Evolutionary conservation across 345 rosid genomes (phyloP), one percentile per base, ranked within the genome.

Genomic region (Stellera chamaejasme): DNA sequence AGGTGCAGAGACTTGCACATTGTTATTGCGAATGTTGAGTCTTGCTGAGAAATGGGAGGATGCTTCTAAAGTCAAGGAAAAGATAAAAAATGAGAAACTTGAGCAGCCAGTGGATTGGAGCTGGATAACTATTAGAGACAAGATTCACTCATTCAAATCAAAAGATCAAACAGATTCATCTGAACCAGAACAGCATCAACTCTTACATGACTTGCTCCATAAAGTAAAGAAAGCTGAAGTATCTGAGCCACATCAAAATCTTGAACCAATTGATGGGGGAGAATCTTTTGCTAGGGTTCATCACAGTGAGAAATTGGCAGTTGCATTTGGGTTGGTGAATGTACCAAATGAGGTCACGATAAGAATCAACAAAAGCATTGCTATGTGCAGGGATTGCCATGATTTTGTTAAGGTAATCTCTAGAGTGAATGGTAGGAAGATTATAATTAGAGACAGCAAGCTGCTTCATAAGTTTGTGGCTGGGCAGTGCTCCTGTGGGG

Each of bases 401-500:
- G 52, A 68, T 69, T 80, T 83, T 58, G 39, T 76, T 11, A 72
- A 77, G 67, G 56, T 56, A 8, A 15, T 76, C 32, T 76, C 90
- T 6, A 27, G 56, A 13, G 26, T 69, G 14, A 66, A 64, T 44
- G 60, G n/a, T 45, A 63, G 78, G 65, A 50, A 69, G 59, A 72
- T 83, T 48, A 69, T 76, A 44, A 42, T 83, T 43, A 64, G 73
- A 67, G 90, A 76, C 63, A 65, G 84, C 63, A 64, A 59, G 60
- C 62, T 72, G 68, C 74, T 83, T 45, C 90, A 80, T 44, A 74
- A 32, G 36, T 80, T 83, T 69, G 76, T 60, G 0, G 11, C 70
- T 32, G 84, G 86, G 23, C 51, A 62, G 26, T 83, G 84, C 61
- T 72, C 76, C 2, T 76, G 82, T 61, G 75, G 82, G 48, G 82